A percentile compares a stretch with the other conserved stretches of the same genome.
phyloP scores from a whole-genome alignment of 441 rosid species.

The Lepidium campestre region DNA sequence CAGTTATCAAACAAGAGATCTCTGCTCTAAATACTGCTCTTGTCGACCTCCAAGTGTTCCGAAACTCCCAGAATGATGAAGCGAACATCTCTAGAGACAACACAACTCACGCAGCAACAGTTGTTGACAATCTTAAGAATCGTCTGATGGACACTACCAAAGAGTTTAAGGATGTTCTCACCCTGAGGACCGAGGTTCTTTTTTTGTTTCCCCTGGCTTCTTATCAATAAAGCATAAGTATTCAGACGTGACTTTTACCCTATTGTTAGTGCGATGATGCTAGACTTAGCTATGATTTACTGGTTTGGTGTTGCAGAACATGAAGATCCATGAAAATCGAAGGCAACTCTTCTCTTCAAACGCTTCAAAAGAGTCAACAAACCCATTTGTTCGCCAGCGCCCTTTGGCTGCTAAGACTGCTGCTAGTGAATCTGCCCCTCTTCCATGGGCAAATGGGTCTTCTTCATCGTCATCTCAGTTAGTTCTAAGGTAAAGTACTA shows the following conservation, averaged over 20 bases:
- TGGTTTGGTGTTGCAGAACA: slow-evolving; percentile 46
- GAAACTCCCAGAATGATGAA: slow-evolving; percentile 65
- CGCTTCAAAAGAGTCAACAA: slow-evolving; percentile 71
- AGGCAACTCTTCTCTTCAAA: slow-evolving; percentile 78
- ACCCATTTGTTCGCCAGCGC: slow-evolving; percentile 91
- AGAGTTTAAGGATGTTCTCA: slow-evolving; percentile 88
- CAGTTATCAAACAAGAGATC: slow-evolving; percentile 86
- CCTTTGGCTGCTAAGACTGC: slow-evolving; percentile 70
- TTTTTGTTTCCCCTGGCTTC: slow-evolving; percentile 1
- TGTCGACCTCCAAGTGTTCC: slow-evolving; percentile 77
- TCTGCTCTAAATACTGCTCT: slow-evolving; percentile 85
- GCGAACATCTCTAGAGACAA: slow-evolving; percentile 65
- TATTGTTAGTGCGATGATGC: not conserved
- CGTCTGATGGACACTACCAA: slow-evolving; percentile 75
- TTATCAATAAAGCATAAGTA: not conserved
- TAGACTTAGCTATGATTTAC: not conserved
- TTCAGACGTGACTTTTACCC: not conserved
- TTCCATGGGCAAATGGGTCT: slow-evolving; percentile 83
- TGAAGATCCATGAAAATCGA: slow-evolving; percentile 85
- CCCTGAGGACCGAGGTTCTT: slow-evolving; percentile 87
- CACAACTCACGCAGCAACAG: slow-evolving; percentile 71
- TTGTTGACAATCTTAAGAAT: slow-evolving; percentile 56
- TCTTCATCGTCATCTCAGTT: slow-evolving; percentile 59
- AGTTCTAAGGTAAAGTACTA: slow-evolving; percentile 42
- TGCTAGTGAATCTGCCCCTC: slow-evolving; percentile 45